Percentiles rank a stretch among this genome's conserved stretches.
These are phyloP conservation scores for Fraxinus anomala DNA, from an alignment of 257 asterid genomes.

Conservation along the genomic window DNA sequence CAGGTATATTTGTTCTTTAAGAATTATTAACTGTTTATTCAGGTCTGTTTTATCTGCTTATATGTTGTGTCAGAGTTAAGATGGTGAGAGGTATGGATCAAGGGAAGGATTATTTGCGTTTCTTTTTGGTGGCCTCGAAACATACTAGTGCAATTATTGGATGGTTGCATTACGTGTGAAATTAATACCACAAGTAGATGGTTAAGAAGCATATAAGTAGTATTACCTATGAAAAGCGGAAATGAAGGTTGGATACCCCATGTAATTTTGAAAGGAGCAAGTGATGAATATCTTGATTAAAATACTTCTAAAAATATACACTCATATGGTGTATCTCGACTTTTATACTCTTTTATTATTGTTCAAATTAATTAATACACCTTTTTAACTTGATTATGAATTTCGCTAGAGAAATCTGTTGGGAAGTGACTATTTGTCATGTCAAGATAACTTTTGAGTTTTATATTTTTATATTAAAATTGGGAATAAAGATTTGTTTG, in stretches of 20 bases:
- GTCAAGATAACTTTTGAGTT: neutral
- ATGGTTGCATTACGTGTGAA: neutral
- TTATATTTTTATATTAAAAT: neutral
- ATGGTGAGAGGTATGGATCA: neutral
- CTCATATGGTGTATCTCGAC: neutral
- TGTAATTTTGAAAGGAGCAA: neutral
- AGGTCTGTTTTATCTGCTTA: neutral
- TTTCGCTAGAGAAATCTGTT: neutral
- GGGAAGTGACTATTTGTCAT: neutral
- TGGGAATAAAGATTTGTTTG: neutral
- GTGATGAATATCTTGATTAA: neutral
- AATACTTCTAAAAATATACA: neutral
- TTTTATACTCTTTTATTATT: neutral
- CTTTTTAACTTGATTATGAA: neutral
- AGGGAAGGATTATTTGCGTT: neutral
- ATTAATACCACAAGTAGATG: neutral
- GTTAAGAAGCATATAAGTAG: neutral
- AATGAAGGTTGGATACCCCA: neutral
- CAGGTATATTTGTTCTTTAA: slow-evolving; percentile 48
- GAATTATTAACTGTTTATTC: neutral
- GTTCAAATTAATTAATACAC: neutral
- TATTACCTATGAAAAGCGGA: neutral
- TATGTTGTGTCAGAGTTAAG: neutral
- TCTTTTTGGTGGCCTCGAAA: neutral
- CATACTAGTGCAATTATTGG: neutral